Percentiles rank a stretch among this genome's conserved stretches.
phyloP scores from a whole-genome alignment of 225 moss, liverwort and hornwort genomes.

The Bryum argenteum region DNA sequence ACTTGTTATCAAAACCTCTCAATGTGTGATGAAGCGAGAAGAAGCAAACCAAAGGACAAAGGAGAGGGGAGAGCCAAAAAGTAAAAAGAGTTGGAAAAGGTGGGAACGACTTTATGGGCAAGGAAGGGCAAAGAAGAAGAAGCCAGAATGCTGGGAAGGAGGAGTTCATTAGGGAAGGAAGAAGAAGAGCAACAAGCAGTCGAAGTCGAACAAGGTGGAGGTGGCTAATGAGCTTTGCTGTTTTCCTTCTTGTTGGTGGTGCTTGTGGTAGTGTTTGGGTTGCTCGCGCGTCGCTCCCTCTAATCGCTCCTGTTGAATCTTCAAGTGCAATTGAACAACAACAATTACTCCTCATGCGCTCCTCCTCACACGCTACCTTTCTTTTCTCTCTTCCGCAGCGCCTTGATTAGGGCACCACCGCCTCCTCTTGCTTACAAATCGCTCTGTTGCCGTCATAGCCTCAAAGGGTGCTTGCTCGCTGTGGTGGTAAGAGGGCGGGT shows the following conservation, averaged over 20 bases:
- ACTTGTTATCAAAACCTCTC: too few species aligned
- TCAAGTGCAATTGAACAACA: conserved; percentile 14
- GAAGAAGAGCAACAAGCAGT: conserved; percentile 13
- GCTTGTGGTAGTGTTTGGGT: background rate
- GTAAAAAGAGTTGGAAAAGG: background rate
- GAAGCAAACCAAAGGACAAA: background rate
- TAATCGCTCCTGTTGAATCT: background rate
- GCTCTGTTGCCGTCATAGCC: conserved; percentile 22
- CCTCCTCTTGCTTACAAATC: background rate
- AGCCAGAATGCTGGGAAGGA: background rate
- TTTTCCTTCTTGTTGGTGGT: background rate
- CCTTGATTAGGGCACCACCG: conserved; percentile 38
- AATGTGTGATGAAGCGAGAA: background rate
- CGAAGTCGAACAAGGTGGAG: background rate
- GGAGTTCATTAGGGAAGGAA: conserved; percentile 3
- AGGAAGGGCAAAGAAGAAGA: conserved; percentile 31
- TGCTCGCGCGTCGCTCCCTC: background rate
- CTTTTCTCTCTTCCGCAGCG: conserved; percentile 19
- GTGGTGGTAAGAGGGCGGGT: too few species aligned
- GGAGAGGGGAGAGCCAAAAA: background rate
- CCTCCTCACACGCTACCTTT: conserved; percentile 18
- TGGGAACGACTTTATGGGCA: conserved; percentile 5
- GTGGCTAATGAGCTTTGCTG: background rate
- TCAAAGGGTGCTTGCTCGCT: background rate
- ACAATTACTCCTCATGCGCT: conserved; percentile 3